phyloP scores from a whole-genome alignment of 768 basidiomycete species.

The Rhodotorula kratochvilovae region DNA sequence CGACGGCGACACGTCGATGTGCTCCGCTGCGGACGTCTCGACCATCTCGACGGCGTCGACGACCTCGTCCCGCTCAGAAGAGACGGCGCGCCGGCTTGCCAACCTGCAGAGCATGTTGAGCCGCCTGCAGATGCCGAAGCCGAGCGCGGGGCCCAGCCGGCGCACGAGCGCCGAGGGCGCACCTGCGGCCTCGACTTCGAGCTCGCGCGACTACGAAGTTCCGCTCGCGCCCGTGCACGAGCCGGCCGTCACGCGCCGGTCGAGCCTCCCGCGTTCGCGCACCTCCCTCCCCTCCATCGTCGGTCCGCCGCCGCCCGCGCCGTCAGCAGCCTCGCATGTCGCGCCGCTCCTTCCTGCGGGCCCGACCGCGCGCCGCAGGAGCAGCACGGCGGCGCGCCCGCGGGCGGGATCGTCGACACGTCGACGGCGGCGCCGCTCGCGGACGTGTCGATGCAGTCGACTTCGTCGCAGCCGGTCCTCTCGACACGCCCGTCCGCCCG shows the following conservation, averaged over 20 bases:
- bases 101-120: constrained; percentile 38
- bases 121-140: constrained; percentile 27
- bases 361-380: not conserved
- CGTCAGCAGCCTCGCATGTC: not conserved
- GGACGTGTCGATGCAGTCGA: not conserved
- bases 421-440: not conserved
- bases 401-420: not conserved
- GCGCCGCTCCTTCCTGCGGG: not conserved
- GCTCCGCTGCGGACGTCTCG: not conserved
- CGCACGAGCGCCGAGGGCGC: constrained; percentile 2
- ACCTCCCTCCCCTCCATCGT: not conserved
- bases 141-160: not conserved
- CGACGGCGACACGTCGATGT: not conserved
- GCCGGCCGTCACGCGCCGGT: not conserved
- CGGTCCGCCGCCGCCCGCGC: not conserved
- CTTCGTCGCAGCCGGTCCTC: not conserved
- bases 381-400: not conserved
- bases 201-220: constrained; percentile 3
- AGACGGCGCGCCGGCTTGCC: constrained; percentile 34
- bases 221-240: constrained; percentile 15
- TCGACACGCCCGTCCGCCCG: too few species aligned
- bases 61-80: constrained; percentile 13
- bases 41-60: not conserved
- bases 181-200: not conserved
- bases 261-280: not conserved